A percentile compares a stretch with the other conserved stretches of the same genome.
Conservation (phyloP, 2,329 filamentous ascomycete species). For the Fusarium sp. region DNA sequence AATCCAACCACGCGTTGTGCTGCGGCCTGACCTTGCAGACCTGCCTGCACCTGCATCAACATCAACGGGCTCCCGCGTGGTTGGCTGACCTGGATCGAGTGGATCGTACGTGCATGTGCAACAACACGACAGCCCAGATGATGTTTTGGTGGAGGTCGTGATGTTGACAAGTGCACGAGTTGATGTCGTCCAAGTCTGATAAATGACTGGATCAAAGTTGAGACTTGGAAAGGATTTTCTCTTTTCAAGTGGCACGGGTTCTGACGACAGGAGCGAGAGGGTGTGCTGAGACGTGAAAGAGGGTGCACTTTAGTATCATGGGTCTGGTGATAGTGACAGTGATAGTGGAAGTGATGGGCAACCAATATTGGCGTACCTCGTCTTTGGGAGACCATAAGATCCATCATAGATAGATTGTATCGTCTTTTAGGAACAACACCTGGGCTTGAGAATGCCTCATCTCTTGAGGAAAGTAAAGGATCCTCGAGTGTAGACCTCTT, state of each 20-base stretch:
- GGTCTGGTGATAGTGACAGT: slow-evolving; percentile 43
- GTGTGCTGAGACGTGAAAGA: slow-evolving; percentile 26
- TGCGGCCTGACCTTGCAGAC: slow-evolving; percentile 44
- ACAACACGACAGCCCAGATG: slow-evolving; percentile 15
- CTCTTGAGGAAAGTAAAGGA: too few species aligned
- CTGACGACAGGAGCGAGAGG: slow-evolving; percentile 22
- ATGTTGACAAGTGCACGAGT: slow-evolving; percentile 3
- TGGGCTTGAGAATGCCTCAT: background rate
- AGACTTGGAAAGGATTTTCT: slow-evolving; percentile 6
- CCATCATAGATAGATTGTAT: slow-evolving; percentile 1
- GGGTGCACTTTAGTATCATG: slow-evolving; percentile 31
- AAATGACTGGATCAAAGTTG: slow-evolving; percentile 6
- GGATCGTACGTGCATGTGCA: slow-evolving; percentile 39
- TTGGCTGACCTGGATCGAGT: slow-evolving; percentile 38
- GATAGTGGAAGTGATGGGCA: slow-evolving; percentile 15
- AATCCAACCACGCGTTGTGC: slow-evolving; percentile 41
- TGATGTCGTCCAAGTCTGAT: background rate
- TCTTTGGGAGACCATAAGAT: background rate
- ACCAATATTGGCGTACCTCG: slow-evolving; percentile 13
- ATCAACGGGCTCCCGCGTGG: slow-evolving; percentile 35
- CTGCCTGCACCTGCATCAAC: slow-evolving; percentile 38
- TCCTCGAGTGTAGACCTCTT: too few species aligned
- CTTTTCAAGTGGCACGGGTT: slow-evolving; percentile 9
- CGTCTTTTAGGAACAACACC: background rate
- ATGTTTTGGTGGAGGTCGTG: slow-evolving; percentile 12